Base-by-base conservation (phyloP, 768 basidiomycete species). In the Boletus tomentosulus region DNA sequence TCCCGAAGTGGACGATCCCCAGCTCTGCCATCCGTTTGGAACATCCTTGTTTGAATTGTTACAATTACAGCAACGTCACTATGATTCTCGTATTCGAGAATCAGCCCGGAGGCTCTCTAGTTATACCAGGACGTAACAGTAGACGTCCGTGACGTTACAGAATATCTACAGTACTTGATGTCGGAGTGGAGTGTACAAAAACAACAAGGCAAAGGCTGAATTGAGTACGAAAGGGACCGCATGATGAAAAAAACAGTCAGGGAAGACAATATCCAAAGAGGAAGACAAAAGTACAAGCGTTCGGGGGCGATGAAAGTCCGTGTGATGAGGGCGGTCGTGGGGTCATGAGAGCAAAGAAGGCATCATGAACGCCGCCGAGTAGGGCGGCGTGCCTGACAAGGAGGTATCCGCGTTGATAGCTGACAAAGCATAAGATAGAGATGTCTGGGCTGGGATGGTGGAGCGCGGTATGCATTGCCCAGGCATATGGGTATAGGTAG, bases 1-100 rank as follows among this genome's bases (percentile, higher is more conserved):
- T 27, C 80, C 88, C 0, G 86, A 92, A 49, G 74, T 96, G 42
- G 89, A 96, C 62, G 95, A 98, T 72, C 94, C 94, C 46, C 86
- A 92, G 63, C 74, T 92, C 30, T 81, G 80, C 62, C 82, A 86
- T 68, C 81, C 92, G 34, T 92, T 96, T 65, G 89, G 85, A 46
- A 86, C 91, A 31, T 88, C 83, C 43, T 86, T 92, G 62, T 98
- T 85, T 81, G 97, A 99, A 73, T 71, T 95, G 52, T 73, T 86
- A 57, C 70, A 86, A 55, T 77, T 90, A 47, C 74, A 75, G 57
- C 68, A 71, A 59, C 74, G 73, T 31, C 85, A 91, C 67, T 81
- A 77, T 66, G 89, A 95, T 70, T 71, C 77, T 62, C 71, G 74
- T 49, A 86, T 97, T 8, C 75, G 89, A 57, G 76, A 75, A 46